A percentile compares a stretch with the other conserved stretches of the same genome.
Conservation (phyloP, 225 moss, liverwort and hornwort genomes). For the Physcomitrium patens region DNA sequence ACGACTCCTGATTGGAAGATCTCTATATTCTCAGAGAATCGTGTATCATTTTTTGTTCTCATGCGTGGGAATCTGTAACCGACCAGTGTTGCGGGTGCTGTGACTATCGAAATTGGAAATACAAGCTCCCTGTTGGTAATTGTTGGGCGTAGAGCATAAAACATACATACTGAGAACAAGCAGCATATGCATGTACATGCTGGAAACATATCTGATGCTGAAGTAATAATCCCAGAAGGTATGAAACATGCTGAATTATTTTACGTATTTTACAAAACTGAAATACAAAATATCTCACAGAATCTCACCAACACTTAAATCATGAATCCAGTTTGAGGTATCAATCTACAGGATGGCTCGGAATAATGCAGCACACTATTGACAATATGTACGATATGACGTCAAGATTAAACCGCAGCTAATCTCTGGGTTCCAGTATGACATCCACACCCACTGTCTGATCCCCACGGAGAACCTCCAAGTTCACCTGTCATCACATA, state of each 20-base stretch:
- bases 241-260: constrained; percentile 2
- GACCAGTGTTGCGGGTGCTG: no score
- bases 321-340: constrained; percentile 12
- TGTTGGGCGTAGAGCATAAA: no score
- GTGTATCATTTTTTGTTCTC: no score
- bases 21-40: no score
- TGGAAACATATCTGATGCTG: background rate
- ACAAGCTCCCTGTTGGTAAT: no score
- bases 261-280: constrained; percentile 34
- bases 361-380: background rate
- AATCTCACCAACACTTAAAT: constrained; percentile 16
- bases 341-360: constrained; percentile 31
- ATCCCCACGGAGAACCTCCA: constrained; percentile 93
- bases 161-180: background rate
- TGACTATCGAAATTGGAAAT: no score
- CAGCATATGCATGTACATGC: background rate
- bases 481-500: constrained; percentile 67
- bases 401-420: constrained; percentile 20
- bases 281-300: constrained; percentile 1
- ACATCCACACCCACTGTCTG: constrained; percentile 72
- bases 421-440: constrained; percentile 88
- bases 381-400: background rate
- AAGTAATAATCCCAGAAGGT: background rate
- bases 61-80: no score
- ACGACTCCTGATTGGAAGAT: no score